phyloP scores from a whole-genome alignment of 2,329 filamentous ascomycete genomes.

The Colletotrichum liriopes region DNA sequence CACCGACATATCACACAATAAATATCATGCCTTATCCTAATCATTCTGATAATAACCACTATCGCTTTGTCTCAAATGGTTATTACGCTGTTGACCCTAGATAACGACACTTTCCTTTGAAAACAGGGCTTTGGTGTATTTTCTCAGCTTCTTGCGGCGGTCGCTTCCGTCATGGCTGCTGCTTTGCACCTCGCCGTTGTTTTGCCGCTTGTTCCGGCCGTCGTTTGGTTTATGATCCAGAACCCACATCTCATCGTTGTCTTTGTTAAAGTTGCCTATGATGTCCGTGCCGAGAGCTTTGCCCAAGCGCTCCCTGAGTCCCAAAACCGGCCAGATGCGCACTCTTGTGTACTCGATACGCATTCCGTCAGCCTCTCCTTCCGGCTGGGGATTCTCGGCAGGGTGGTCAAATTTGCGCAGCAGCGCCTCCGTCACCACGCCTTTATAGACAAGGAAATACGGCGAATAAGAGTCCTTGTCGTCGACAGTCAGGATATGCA shows the following conservation, averaged over 20 bases:
- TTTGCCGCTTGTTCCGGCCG: not conserved
- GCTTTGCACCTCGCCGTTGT: not conserved
- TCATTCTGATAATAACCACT: no score
- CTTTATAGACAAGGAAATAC: not conserved
- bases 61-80: no score
- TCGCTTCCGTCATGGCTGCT: no score
- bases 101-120: no score
- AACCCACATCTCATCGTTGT: constrained; percentile 63
- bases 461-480: not conserved
- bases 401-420: not conserved
- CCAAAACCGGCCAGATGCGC: constrained; percentile 68
- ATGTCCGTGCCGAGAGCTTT: constrained; percentile 67
- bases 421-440: not conserved
- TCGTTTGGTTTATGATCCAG: not conserved
- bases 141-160: no score
- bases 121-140: no score
- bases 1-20: no score
- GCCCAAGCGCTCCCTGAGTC: constrained; percentile 68
- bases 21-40: no score
- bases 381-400: not conserved
- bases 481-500: not conserved
- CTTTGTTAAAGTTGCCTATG: constrained; percentile 57
- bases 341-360: constrained; percentile 64
- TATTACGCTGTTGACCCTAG: no score
- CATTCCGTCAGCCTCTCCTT: constrained; percentile 50